phyloP scores from a whole-genome alignment of 176 grass and related monocot species.

The Triticum monococcum region DNA sequence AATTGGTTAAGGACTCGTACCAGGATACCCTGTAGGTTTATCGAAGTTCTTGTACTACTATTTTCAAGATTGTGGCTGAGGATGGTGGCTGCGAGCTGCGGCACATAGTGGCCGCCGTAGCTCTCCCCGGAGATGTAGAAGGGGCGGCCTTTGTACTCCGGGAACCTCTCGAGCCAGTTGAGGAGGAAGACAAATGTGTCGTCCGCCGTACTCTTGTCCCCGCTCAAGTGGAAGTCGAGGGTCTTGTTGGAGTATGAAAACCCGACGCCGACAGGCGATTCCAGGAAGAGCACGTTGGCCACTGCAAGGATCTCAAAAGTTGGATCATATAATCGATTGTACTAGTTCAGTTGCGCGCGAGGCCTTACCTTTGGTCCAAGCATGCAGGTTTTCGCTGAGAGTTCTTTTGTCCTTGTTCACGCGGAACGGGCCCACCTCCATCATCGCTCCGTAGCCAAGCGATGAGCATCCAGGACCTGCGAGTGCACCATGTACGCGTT shows the following conservation, averaged over 20 bases:
- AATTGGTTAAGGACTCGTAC: not conserved
- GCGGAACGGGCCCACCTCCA: conserved; percentile 44
- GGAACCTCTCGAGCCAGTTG: conserved; percentile 51
- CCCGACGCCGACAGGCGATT: conserved; percentile 37
- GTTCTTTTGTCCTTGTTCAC: conserved; percentile 29
- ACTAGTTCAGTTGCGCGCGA: not conserved
- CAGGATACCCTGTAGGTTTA: conserved; percentile 21
- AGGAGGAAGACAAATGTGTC: conserved; percentile 32
- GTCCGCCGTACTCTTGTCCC: conserved; percentile 14
- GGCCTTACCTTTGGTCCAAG: conserved; percentile 41
- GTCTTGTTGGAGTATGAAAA: conserved; percentile 43
- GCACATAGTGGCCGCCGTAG: conserved; percentile 41
- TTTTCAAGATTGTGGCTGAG: not conserved
- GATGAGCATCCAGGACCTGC: conserved; percentile 56
- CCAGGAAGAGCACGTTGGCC: conserved; percentile 52
- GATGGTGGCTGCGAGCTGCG: conserved; percentile 35
- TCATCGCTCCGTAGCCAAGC: conserved; percentile 38
- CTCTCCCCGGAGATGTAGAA: conserved; percentile 56
- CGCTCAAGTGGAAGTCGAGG: not conserved
- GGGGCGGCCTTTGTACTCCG: conserved; percentile 18
- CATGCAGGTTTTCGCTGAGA: conserved; percentile 21
- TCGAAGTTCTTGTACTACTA: not conserved
- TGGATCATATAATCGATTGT: not conserved
- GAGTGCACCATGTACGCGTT: not conserved
- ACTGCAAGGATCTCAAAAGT: conserved; percentile 9